Evolutionary conservation across 1,139 yeast genomes (phyloP), one percentile per base, ranked within the genome.

Genomic region (Blastobotrys serpentis): DNA sequence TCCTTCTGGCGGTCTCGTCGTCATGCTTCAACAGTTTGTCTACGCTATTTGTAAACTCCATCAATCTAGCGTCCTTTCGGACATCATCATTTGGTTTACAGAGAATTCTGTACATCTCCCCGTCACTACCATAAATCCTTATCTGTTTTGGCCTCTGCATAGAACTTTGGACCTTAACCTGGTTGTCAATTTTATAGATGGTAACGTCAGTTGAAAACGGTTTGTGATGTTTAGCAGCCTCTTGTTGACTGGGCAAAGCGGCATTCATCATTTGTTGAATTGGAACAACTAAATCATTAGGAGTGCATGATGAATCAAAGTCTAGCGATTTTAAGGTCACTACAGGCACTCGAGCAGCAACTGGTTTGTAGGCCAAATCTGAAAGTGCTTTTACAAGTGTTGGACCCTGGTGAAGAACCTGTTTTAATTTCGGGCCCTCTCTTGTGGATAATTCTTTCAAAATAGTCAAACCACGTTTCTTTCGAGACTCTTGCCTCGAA

Each of bases 61-160:
- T 87, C 44, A 92, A 79, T 57, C 95, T 85, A 3, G 96, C 95
- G 70, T 94, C 99, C 63, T 94, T 95, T 56, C 98, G 73, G 8
- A 95, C 83, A 68, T 94, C 98, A 65, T 94, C 99, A 54, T 83
- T 78, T 6, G 82, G 79, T 64, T 94, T 94, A 56, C 95, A 84
- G 71, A 94, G 76, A 23, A 94, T 74, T 29, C 83, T 78, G 64
- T 89, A 90, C 0, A 72, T 66, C 11, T 70, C 66, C 8, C 92
- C 92, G 68, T 92, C 88, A 1, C 87, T 81, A 0, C 98, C 98
- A 45, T 81, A 70, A 2, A 92, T 71, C 2, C 81, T 79, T 3
- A 94, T 73, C 55, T 86, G 85, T 56, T 89, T 79, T 0, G 98
- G 99, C 69, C 79, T 82, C 64, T 90, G 98, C 65, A 92, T 72